phyloP scores from a whole-genome alignment of 768 basidiomycete genomes.

The Trametopsis cervina region DNA sequence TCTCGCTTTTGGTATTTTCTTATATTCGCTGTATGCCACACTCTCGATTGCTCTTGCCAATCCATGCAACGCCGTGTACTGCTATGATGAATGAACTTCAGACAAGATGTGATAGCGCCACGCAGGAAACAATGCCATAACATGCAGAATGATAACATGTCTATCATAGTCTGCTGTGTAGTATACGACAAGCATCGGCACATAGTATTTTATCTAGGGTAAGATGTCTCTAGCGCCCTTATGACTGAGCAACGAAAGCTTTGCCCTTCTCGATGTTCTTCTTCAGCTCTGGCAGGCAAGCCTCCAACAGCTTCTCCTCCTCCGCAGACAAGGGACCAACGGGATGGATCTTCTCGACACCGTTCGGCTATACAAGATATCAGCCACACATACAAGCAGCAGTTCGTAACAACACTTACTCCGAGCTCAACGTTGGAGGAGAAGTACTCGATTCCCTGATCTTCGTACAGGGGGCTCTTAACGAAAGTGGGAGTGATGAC shows the following conservation, averaged over 20 bases:
- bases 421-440: conserved; percentile 92
- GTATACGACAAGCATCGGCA: too few species aligned
- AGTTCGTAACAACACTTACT: conserved; percentile 37
- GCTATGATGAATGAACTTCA: too few species aligned
- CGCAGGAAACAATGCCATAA: too few species aligned
- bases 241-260: conserved; percentile 47
- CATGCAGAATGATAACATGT: too few species aligned
- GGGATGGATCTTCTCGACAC: conserved; percentile 90
- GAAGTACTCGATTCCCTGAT: conserved; percentile 91
- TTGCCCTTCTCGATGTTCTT: conserved; percentile 98
- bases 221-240: too few species aligned
- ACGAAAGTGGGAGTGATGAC: conserved; percentile 81
- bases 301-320: conserved; percentile 83
- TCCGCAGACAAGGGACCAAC: conserved; percentile 72
- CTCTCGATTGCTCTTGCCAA: conserved; percentile 23
- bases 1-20: conserved; percentile 23
- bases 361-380: conserved; percentile 46
- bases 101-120: too few species aligned
- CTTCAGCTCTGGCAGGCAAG: conserved; percentile 86
- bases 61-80: conserved; percentile 27
- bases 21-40: conserved; percentile 34
- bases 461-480: conserved; percentile 78
- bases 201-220: too few species aligned
- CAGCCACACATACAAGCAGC: conserved; percentile 5
- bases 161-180: too few species aligned